phyloP scores from a whole-genome alignment of 2,329 filamentous ascomycete genomes.

The Aspergillus sp. region DNA sequence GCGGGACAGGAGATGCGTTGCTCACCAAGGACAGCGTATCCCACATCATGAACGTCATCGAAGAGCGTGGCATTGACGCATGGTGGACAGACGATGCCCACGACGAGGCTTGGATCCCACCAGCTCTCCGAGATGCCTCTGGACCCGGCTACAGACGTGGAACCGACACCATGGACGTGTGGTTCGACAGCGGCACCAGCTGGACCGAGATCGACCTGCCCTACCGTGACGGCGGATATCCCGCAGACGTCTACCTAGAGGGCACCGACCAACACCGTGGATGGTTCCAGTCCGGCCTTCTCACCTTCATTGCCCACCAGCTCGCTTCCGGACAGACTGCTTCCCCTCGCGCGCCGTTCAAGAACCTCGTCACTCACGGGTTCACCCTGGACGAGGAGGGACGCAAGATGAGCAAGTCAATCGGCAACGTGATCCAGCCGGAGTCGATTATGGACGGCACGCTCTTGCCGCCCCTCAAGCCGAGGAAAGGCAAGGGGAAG shows the following conservation, averaged over 20 bases:
- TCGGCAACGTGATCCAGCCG: slow-evolving; percentile 84
- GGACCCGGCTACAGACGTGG: slow-evolving; percentile 66
- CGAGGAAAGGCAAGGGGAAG: slow-evolving; percentile 59
- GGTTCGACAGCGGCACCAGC: slow-evolving; percentile 97
- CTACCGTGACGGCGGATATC: slow-evolving; percentile 31
- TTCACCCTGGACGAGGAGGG: slow-evolving; percentile 87
- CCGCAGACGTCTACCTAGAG: slow-evolving; percentile 86
- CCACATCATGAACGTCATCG: slow-evolving; percentile 79
- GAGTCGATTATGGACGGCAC: slow-evolving; percentile 82
- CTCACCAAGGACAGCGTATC: slow-evolving; percentile 76
- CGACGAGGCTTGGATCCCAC: slow-evolving; percentile 75
- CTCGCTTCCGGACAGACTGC: slow-evolving; percentile 37
- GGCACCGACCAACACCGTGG: slow-evolving; percentile 95
- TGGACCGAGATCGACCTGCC: slow-evolving; percentile 64
- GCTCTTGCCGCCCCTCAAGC: slow-evolving; percentile 69
- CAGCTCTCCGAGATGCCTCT: slow-evolving; percentile 55
- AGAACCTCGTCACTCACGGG: slow-evolving; percentile 88
- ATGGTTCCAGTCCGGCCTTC: slow-evolving; percentile 95
- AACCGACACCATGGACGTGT: slow-evolving; percentile 97
- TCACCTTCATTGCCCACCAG: slow-evolving; percentile 74
- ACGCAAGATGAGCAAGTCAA: slow-evolving; percentile 98
- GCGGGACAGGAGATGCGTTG: slow-evolving; percentile 68
- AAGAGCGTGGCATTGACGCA: slow-evolving; percentile 77
- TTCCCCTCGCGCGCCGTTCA: slow-evolving; percentile 68
- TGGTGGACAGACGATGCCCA: slow-evolving; percentile 87